phyloP scores from a whole-genome alignment of 352 stramenopile genomes.

The Phytophthora colocasiae region DNA sequence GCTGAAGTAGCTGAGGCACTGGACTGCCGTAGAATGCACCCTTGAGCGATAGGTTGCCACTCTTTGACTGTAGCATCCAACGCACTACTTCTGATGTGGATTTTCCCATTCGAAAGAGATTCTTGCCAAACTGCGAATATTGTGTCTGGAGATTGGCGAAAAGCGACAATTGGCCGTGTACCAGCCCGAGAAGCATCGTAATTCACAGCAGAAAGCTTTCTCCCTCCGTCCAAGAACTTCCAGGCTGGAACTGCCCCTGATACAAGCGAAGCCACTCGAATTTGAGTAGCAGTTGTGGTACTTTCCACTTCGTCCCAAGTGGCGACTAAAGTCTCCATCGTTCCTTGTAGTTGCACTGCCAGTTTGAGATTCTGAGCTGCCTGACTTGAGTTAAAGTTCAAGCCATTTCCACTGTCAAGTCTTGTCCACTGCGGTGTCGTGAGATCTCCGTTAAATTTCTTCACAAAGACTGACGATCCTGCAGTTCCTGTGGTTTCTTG shows the following conservation, averaged over 20 bases:
- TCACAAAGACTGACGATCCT: slow-evolving; percentile 37
- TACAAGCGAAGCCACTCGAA: slow-evolving; percentile 48
- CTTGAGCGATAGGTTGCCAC: slow-evolving; percentile 64
- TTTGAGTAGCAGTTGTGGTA: slow-evolving; percentile 38
- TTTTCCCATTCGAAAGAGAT: slow-evolving; percentile 35
- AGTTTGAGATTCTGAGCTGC: slow-evolving; percentile 56
- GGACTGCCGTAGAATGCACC: slow-evolving; percentile 56
- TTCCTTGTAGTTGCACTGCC: slow-evolving; percentile 20
- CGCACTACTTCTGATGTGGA: slow-evolving; percentile 44
- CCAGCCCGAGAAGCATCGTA: slow-evolving; percentile 42
- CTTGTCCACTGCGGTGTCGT: slow-evolving; percentile 42
- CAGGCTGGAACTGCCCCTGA: slow-evolving; percentile 15
- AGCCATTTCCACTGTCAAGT: slow-evolving; percentile 37
- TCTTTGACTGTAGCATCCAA: slow-evolving; percentile 16
- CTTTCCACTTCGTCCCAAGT: slow-evolving; percentile 62
- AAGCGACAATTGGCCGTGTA: slow-evolving; percentile 32
- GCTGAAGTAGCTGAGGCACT: slow-evolving; percentile 40
- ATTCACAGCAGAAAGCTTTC: slow-evolving; percentile 48
- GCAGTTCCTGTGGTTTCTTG: slow-evolving; percentile 40
- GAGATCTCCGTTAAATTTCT: slow-evolving; percentile 54
- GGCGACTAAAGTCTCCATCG: slow-evolving; percentile 43
- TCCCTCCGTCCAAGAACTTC: slow-evolving; percentile 54
- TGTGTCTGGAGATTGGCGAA: slow-evolving; percentile 10
- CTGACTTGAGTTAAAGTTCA: slow-evolving; percentile 58
- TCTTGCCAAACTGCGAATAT: slow-evolving; percentile 61